Conservation (phyloP, 2,329 filamentous ascomycete species). For the Chrysoporthe cubensis region DNA sequence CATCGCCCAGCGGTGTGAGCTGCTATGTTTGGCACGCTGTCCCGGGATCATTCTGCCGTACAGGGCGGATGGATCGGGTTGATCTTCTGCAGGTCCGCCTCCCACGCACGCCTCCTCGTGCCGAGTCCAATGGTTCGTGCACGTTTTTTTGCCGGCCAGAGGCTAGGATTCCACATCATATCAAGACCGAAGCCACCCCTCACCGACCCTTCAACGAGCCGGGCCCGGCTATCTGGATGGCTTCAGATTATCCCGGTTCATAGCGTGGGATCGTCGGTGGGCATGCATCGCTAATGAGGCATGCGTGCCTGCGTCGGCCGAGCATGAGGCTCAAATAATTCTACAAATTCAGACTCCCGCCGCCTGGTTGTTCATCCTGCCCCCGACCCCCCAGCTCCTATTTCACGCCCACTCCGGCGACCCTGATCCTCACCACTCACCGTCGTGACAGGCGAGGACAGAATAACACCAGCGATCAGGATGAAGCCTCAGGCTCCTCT, state of each 20-base stretch:
- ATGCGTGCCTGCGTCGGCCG: background rate
- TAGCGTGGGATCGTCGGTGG: background rate
- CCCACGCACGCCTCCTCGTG: background rate
- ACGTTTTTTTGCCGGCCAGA: slow-evolving; percentile 24
- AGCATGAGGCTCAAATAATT: slow-evolving; percentile 10
- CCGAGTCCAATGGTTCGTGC: slow-evolving; percentile 19
- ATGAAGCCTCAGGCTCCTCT: slow-evolving; percentile 26
- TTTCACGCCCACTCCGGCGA: background rate
- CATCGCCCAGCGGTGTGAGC: background rate
- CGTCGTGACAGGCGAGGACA: background rate
- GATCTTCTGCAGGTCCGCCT: background rate
- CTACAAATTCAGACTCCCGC: background rate
- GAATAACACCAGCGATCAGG: background rate
- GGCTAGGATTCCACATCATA: background rate
- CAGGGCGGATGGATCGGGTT: background rate
- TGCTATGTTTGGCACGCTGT: slow-evolving; percentile 5
- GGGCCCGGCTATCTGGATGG: slow-evolving; percentile 1
- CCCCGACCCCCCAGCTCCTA: background rate
- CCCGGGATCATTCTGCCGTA: background rate
- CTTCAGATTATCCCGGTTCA: background rate
- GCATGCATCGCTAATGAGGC: slow-evolving; percentile 6
- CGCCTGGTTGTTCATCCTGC: background rate
- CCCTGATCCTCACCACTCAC: background rate
- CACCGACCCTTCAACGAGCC: background rate
- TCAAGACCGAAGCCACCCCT: slow-evolving; percentile 11